Base-by-base conservation (phyloP, 2,329 filamentous ascomycete genomes). In the Herpotrichia juniperi region DNA sequence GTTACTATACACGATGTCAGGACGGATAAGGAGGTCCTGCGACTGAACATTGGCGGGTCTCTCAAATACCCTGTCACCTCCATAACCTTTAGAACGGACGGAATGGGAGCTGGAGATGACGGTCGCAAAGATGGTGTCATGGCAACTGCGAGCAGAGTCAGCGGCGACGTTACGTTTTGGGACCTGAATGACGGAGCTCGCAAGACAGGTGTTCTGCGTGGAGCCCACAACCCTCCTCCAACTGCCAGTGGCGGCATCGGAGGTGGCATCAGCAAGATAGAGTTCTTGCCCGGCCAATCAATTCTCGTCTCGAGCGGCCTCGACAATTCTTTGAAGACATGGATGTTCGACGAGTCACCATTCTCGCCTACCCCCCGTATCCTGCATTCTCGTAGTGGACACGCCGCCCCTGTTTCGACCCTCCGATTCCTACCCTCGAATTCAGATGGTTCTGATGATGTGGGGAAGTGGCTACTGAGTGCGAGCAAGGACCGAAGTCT, bases 131-230 rank as follows among this genome's bases (percentile, higher is more conserved):
- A 92, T 30, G 94, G 94, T 48, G 91, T 97, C 48, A 96, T 99
- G 92, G 93, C 93, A 7, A 97, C 94, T 0, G 87, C 91, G 8
- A 92, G 90, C 19, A 79, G 81, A 22, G 81, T 84, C 3, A 93
- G 84, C 55, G 93, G 94, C 28, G 94, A 99, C 72, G 84, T 99
- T 39, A 96, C 91, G 0, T 88, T 99, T 58, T 99, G 94, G 94
- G 94, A 99, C 72, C 80, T 99, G 50, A 97, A 97, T 69, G 83
- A 89, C 31, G 92, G 92, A 14, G 92, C 92, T 4, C 87, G 91
- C 62, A 87, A 96, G 50, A 90, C 90, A 76, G 93, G 94, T 42
- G 85, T 96, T 11, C 80, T 99, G 30, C 86, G 93, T 61, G 90
- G 91, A 49, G 94, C 93, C 0, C 94, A 99, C 72, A 91, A 92